Evolutionary conservation across 2,329 filamentous ascomycete genomes (phyloP), one percentile per base, ranked within the genome.

Genomic region (Thelonectria blattea): DNA sequence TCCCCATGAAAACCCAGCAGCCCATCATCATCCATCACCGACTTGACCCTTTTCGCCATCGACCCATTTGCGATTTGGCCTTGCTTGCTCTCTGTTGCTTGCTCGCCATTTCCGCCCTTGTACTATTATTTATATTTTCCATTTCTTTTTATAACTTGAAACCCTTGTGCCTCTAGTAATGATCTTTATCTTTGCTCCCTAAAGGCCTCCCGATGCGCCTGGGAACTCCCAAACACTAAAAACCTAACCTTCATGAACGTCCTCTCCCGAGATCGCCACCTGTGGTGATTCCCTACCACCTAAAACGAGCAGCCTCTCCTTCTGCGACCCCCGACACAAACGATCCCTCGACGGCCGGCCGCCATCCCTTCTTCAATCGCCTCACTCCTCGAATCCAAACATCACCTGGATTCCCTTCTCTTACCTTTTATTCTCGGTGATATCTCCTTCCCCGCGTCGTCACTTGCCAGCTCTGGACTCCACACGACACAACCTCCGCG

Each of bases 21-120:
- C 66, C 67, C 65, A 70, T 69, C 66, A 70, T 69, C 66, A 70
- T 68, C 68, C 66, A 70, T 68, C 68, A 68, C 68, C 58, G 65
- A 70, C 68, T 64, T 67, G 59, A 60, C 61, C 66, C 66, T 62
- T 65, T 60, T 69, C 50, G 59, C 67, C 66, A 71, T 70, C 68
- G 66, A 60, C 68, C 68, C 68, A 70, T 69, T 65, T 63, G 60
- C 62, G 56, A 65, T 64, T 63, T 65, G 56, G 54, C 60, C 50
- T 68, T 51, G 49, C 48, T 53, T 56, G 42, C 56, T 64, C 52
- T 32, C 49, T n/a, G n/a, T 62, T 55, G 30, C 48, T 60, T 55
- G 27, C 18, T 60, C 60, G 56, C 43, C 56, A 45, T 45, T 45
- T 45, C 20, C 42, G 42, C 42, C 18, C 42, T 20, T 60, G 62